A percentile compares a stretch with the other conserved stretches of the same genome.
These are phyloP conservation scores for Exophiala viscosa DNA, from an alignment of 2,329 filamentous ascomycete species.

Conservation along the genomic window DNA sequence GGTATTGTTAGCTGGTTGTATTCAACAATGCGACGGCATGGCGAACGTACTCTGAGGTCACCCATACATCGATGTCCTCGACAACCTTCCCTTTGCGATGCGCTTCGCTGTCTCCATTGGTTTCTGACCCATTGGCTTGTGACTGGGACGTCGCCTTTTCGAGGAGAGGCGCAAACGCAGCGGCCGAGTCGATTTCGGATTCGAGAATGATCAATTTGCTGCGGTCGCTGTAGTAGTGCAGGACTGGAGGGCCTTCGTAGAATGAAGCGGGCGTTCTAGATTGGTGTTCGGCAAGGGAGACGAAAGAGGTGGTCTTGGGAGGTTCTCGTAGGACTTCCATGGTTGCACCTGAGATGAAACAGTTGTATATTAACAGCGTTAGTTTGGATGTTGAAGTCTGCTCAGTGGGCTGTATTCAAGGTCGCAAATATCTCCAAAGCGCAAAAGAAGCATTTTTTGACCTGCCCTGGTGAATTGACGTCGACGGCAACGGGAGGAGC, in stretches of 20 bases:
- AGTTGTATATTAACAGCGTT: neutral
- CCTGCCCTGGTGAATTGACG: no score
- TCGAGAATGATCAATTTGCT: conserved; percentile 44
- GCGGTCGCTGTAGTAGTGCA: conserved; percentile 45
- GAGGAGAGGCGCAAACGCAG: conserved; percentile 31
- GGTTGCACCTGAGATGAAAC: neutral
- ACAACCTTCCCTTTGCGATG: conserved; percentile 32
- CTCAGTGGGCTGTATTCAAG: no score
- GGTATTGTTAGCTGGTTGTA: conserved; percentile 7
- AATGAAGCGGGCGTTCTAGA: conserved; percentile 48
- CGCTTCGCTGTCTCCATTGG: conserved; percentile 17
- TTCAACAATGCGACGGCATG: neutral
- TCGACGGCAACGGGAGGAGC: no score
- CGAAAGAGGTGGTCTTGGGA: conserved; percentile 40
- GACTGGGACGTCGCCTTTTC: conserved; percentile 8
- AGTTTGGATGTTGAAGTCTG: no score
- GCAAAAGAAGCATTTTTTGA: neutral
- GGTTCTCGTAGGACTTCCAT: conserved; percentile 43
- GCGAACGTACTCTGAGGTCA: conserved; percentile 45
- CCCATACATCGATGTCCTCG: conserved; percentile 43
- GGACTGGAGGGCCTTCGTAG: conserved; percentile 44
- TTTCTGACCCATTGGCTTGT: conserved; percentile 19
- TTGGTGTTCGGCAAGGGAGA: conserved; percentile 44
- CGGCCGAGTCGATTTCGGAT: conserved; percentile 36
- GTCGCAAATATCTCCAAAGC: no score